Conservation (phyloP, 495 filamentous ascomycete genomes). For the Daldinia caldariorum region DNA sequence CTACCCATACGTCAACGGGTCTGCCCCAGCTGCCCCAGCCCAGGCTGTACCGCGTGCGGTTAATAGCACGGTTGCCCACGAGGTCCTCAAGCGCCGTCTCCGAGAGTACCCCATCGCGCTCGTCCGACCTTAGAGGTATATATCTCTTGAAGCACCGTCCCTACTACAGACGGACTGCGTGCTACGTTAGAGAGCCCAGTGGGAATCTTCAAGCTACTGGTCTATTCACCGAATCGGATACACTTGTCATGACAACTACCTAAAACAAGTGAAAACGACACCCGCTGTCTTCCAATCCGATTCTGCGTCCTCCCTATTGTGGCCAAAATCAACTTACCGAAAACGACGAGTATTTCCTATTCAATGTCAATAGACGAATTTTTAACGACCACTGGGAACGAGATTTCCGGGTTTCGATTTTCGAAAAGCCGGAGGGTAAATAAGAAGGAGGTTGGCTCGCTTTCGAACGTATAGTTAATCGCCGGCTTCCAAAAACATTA, state of each 20-base stretch:
- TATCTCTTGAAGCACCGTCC: background rate
- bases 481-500: constrained; percentile 27
- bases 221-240: background rate
- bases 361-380: constrained; percentile 43
- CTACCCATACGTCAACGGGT: constrained; percentile 38
- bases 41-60: background rate
- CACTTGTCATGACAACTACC: background rate
- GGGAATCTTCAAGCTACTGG: constrained; percentile 30
- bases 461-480: constrained; percentile 18
- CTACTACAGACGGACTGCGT: constrained; percentile 4
- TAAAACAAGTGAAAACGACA: constrained; percentile 5
- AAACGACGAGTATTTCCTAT: constrained; percentile 30
- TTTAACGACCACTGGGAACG: constrained; percentile 32
- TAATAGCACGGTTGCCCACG: constrained; percentile 26
- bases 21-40: constrained; percentile 18
- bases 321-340: constrained; percentile 2
- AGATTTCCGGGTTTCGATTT: constrained; percentile 22
- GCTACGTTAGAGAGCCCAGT: constrained; percentile 14
- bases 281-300: background rate
- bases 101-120: constrained; percentile 46
- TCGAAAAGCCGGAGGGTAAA: constrained; percentile 25
- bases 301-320: constrained; percentile 10
- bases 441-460: constrained; percentile 9
- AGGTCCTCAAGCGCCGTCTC: constrained; percentile 38
- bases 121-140: constrained; percentile 38